These are phyloP conservation scores for Leccinum variicolor DNA, from an alignment of 768 basidiomycete species.

Conservation along the genomic window DNA sequence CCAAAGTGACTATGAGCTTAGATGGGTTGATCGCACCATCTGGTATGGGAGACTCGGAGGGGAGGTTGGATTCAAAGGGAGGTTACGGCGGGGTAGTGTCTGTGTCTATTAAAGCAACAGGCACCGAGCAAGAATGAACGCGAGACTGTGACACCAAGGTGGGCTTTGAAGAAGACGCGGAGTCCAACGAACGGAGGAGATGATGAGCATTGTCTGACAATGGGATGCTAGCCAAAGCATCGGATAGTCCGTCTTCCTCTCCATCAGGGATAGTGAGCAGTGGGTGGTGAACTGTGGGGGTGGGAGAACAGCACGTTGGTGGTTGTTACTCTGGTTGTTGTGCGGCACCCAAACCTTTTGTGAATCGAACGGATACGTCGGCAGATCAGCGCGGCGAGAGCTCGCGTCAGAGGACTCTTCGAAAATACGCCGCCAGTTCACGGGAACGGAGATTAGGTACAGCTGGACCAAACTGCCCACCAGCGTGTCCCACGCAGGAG, in stretches of 20 bases:
- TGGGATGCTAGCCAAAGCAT: slow-evolving; percentile 22
- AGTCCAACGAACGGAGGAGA: slow-evolving; percentile 35
- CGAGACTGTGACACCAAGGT: slow-evolving; percentile 19
- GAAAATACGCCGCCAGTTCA: slow-evolving; percentile 60
- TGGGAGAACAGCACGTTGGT: too few species aligned
- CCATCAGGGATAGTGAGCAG: background rate
- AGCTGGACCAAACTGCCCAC: slow-evolving; percentile 45
- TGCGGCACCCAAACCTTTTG: slow-evolving; percentile 57
- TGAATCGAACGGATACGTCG: slow-evolving; percentile 59
- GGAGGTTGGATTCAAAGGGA: slow-evolving; percentile 63
- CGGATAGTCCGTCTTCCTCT: background rate
- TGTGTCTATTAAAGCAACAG: slow-evolving; percentile 45
- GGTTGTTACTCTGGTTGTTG: slow-evolving; percentile 24
- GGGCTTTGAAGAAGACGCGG: slow-evolving; percentile 35
- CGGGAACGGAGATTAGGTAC: slow-evolving; percentile 37
- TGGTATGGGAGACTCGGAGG: slow-evolving; percentile 55
- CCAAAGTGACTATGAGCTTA: slow-evolving; percentile 65
- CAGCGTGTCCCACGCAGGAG: slow-evolving; percentile 44
- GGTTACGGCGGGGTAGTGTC: slow-evolving; percentile 45
- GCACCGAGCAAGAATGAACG: slow-evolving; percentile 45
- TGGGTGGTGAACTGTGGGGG: too few species aligned
- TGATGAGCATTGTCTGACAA: slow-evolving; percentile 22
- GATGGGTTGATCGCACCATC: slow-evolving; percentile 47
- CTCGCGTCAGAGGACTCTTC: slow-evolving; percentile 35
- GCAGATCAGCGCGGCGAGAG: slow-evolving; percentile 47